Evolutionary conservation across 345 rosid genomes (phyloP), one percentile per base, ranked within the genome.

Genomic region (Rhizophora mangle): DNA sequence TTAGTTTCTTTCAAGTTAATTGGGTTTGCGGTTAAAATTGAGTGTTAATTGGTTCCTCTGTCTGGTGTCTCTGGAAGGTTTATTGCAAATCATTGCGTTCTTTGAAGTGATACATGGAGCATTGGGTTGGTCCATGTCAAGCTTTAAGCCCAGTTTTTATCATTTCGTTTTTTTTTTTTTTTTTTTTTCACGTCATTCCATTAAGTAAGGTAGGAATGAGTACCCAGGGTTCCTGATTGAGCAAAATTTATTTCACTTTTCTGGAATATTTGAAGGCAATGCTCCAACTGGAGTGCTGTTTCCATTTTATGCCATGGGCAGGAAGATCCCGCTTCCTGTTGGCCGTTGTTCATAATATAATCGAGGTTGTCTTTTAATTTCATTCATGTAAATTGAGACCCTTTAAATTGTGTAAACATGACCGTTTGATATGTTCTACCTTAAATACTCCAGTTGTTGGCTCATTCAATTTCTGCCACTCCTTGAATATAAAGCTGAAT

Each of bases 61-160:
- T 70, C 43, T 30, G 59, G 24, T 66, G 36, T 37, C 5, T 62
- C 66, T 54, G 58, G 67, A 71, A 90, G 96, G 87, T 83, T 68
- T 85, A 68, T 74, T 91, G 20, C 94, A 91, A 73, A 63, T 72
- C 55, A 78, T 26, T 74, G 73, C 91, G 20, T 76, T 91, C 78
- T 68, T 88, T 80, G 98, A 91, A 80, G 89, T 89, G 63, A 63
- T 91, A 68, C 96, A 94, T 78, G 96, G 93, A 81, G 98, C 89
- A 26, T 32, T 84, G 30, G 97, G 97, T 93, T 63, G 69, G 27
- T 7, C 37, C 39, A 2, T 5, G n/a, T 57, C 19, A 29, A 64
- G 15, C 37, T 32, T 16, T 20, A 4, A 27, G 20, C 31, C 21
- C 9, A 37, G 0, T 29, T 4, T 6, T 34, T 3, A 31, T 31